Evolutionary conservation across 495 filamentous ascomycete species (phyloP), one percentile per base, ranked within the genome.

Genomic region (Penicillium tannophilum): DNA sequence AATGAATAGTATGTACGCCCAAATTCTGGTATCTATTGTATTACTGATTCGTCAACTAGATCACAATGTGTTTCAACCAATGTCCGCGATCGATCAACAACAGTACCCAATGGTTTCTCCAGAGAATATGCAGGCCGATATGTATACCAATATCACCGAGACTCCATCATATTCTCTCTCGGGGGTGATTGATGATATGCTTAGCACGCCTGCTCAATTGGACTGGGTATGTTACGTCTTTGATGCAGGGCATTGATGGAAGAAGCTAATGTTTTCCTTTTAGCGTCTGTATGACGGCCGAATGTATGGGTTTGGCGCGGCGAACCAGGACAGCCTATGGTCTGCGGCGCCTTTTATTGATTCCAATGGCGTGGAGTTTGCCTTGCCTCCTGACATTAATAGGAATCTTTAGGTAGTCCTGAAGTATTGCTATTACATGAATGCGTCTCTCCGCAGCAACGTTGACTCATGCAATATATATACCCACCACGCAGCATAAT

Each of bases 151-250:
- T 14, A 14, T 47, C 23, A 28, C 20, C 41, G 48, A 52, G n/a
- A 36, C 52, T n/a, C 54, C 59, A 2, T 59, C 55, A 0, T 76
- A 64, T 63, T 82, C 60, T 62, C n/a, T 82, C 60, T 55, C 70
- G 61, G 81, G 59, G 66, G 68, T 80, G 9, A 78, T 81, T 56
- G 83, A 81, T 24, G 86, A 87, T 4, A 78, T 84, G 78, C 79
- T 79, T 17, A 71, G 70, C 33, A 56, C 84, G 4, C 71, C 78
- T 2, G 60, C 62, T 30, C 88, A 86, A 62, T 77, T 92, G 62
- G 87, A 92, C 70, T 92, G 90, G 90, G 90, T 92, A 79, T 41
- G 16, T 26, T 47, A 6, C 19, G 26, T 12, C 19, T 11, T 12
- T 17, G 7, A 17, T 3, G 33, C 10, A 36, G 33, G 9, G 10